phyloP scores from a whole-genome alignment of 73 alveolate genomes.

The Stentor roeselii region DNA sequence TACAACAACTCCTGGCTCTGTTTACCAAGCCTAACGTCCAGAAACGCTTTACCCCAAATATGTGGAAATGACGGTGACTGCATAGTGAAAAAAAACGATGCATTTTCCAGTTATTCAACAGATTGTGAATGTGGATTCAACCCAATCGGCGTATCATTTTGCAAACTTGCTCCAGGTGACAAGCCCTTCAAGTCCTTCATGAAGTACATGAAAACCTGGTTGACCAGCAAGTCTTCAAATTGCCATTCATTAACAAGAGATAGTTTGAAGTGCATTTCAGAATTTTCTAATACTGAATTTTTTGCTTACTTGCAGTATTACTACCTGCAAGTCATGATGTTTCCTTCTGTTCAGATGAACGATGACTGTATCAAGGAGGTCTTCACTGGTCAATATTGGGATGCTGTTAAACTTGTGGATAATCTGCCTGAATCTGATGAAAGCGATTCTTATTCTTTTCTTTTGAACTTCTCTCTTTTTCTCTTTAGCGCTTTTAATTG shows the following conservation, averaged over 20 bases:
- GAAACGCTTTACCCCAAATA: neutral
- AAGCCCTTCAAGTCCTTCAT: neutral
- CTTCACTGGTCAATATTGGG: neutral
- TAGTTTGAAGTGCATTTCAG: neutral
- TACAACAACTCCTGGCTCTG: neutral
- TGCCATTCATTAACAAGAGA: neutral
- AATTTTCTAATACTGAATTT: neutral
- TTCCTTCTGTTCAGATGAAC: neutral
- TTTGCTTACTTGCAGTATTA: neutral
- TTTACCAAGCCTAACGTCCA: neutral
- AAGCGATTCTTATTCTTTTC: no score
- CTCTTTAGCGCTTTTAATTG: no score
- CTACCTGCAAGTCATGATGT: neutral
- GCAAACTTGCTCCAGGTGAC: neutral
- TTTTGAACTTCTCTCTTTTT: no score
- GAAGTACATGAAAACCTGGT: neutral
- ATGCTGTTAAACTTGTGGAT: no score
- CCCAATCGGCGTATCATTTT: neutral
- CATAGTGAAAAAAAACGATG: neutral
- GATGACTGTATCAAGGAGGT: neutral
- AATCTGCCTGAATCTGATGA: no score
- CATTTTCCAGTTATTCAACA: neutral
- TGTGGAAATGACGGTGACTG: neutral
- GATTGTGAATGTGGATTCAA: neutral
- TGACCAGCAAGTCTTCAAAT: neutral